phyloP scores from a whole-genome alignment of 768 basidiomycete species.

The Udeniomyces megalosporus region DNA sequence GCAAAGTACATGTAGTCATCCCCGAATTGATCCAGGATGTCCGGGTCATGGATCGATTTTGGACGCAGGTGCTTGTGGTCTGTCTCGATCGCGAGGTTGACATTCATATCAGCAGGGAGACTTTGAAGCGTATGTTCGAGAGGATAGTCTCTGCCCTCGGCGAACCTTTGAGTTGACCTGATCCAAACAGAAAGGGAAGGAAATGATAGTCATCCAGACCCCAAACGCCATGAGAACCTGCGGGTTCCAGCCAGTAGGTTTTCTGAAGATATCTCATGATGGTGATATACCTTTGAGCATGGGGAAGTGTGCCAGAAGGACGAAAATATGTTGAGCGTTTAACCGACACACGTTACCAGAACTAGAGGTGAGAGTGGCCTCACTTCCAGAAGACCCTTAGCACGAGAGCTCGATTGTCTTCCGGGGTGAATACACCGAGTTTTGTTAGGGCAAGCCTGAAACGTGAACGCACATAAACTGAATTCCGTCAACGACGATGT shows the following conservation, averaged over 20 bases:
- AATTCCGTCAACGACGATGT: no score
- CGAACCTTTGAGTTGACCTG: slow-evolving; percentile 20
- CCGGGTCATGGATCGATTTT: slow-evolving; percentile 78
- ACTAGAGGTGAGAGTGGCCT: slow-evolving; percentile 15
- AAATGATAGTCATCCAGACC: slow-evolving; percentile 75
- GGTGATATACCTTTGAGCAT: slow-evolving; percentile 28
- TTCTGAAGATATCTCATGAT: slow-evolving; percentile 59
- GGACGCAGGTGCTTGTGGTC: slow-evolving; percentile 81
- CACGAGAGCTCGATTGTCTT: slow-evolving; percentile 61
- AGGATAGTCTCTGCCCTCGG: no score
- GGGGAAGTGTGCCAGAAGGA: background rate
- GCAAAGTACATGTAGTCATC: slow-evolving; percentile 93
- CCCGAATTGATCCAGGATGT: slow-evolving; percentile 79
- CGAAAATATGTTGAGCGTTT: background rate
- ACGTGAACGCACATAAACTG: background rate
- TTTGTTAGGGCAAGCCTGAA: slow-evolving; percentile 62
- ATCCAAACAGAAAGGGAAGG: slow-evolving; percentile 49
- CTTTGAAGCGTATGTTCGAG: background rate
- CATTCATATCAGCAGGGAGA: background rate
- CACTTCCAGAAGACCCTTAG: slow-evolving; percentile 78
- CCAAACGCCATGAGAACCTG: slow-evolving; percentile 98
- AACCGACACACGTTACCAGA: background rate
- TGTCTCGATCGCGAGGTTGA: slow-evolving; percentile 22
- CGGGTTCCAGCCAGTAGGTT: slow-evolving; percentile 92
- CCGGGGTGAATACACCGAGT: slow-evolving; percentile 45